Evolutionary conservation across 495 filamentous ascomycete genomes (phyloP).

Genomic region (Aspergillus sclerotioniger): DNA sequence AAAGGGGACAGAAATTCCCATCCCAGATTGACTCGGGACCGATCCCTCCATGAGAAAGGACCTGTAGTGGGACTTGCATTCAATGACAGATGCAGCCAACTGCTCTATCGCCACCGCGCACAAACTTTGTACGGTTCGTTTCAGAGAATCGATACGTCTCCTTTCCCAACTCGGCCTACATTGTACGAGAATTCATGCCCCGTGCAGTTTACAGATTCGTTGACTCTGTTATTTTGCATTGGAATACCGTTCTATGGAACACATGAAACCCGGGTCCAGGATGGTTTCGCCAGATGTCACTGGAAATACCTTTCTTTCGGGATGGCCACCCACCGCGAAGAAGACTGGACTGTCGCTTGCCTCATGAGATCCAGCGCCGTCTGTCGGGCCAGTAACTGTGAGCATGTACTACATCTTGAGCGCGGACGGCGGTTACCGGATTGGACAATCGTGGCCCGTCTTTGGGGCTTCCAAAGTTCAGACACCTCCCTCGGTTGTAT

Average conservation of each 20-base stretch:
- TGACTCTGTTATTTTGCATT: slow-evolving; percentile 39
- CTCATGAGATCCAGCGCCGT: slow-evolving; percentile 35
- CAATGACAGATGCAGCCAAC: slow-evolving; percentile 38
- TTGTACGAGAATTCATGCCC: slow-evolving; percentile 29
- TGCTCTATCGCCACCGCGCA: slow-evolving; percentile 34
- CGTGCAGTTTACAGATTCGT: slow-evolving; percentile 25
- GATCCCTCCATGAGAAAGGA: slow-evolving; percentile 12
- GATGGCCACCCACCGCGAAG: slow-evolving; percentile 37
- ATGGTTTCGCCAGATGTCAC: slow-evolving; percentile 25
- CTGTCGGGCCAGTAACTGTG: slow-evolving; percentile 25
- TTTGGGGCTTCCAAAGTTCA: slow-evolving; percentile 40
- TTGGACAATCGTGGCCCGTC: slow-evolving; percentile 40
- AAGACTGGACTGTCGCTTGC: slow-evolving; percentile 43
- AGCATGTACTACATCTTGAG: slow-evolving; percentile 42
- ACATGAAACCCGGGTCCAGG: slow-evolving; percentile 21
- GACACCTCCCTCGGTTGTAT: slow-evolving; percentile 40
- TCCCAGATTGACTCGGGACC: background rate
- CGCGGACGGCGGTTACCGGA: slow-evolving; percentile 36
- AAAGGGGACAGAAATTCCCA: slow-evolving; percentile 5
- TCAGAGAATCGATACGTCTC: slow-evolving; percentile 22
- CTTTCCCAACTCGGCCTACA: slow-evolving; percentile 13
- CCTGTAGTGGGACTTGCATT: slow-evolving; percentile 34
- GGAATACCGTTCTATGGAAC: slow-evolving; percentile 43
- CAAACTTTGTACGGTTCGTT: slow-evolving; percentile 31
- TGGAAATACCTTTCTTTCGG: slow-evolving; percentile 45